A percentile compares a stretch with the other conserved stretches of the same genome.
Conservation (phyloP, 306 rosid species). For the Citrullus mucosospermus region DNA sequence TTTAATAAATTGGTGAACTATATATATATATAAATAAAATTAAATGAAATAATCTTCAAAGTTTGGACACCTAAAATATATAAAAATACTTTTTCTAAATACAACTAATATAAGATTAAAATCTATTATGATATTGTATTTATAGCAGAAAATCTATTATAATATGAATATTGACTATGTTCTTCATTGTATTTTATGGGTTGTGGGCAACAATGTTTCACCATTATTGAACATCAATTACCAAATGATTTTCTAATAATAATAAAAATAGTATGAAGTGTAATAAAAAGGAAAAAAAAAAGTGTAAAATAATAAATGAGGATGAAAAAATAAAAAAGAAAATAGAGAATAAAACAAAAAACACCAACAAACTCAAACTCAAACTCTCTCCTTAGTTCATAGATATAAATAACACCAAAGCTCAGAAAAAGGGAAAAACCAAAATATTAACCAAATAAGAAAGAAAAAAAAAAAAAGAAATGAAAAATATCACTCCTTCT, state of each 20-base stretch:
- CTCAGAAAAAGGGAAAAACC: background rate
- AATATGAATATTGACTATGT: background rate
- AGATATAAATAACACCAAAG: background rate
- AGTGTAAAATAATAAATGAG: background rate
- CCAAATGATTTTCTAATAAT: no score
- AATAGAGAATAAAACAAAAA: background rate
- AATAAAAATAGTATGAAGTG: background rate
- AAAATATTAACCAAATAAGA: background rate
- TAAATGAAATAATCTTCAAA: no score
- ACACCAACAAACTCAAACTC: background rate
- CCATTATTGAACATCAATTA: background rate
- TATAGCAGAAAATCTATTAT: background rate
- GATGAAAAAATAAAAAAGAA: background rate
- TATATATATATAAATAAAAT: no score
- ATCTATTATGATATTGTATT: no score
- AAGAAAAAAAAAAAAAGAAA: background rate
- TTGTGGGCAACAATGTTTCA: background rate
- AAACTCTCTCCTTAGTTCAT: background rate
- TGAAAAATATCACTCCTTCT: conserved; percentile 22
- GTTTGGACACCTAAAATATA: no score
- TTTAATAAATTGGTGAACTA: no score
- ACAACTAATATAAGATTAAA: no score
- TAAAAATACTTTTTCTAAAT: no score
- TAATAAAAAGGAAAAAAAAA: background rate
- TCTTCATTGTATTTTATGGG: background rate